Evolutionary conservation across 768 basidiomycete genomes (phyloP).

Genomic region (Austroboletus festivus): DNA sequence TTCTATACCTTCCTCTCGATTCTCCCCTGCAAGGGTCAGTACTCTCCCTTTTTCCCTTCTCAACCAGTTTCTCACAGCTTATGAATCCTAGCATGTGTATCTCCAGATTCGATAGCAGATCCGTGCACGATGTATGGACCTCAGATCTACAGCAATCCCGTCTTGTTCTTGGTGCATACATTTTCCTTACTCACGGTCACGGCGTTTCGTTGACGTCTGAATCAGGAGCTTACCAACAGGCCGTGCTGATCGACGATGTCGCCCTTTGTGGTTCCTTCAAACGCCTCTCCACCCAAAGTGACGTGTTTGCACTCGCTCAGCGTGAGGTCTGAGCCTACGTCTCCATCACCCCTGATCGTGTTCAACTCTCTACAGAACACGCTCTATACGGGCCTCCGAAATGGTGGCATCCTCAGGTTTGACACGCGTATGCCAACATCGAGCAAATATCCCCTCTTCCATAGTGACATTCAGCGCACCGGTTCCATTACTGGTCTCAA

Average conservation of each 20-base stretch:
- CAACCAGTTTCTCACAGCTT: neutral
- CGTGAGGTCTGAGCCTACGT: slow-evolving; percentile 37
- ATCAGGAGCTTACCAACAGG: slow-evolving; percentile 52
- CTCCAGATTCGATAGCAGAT: slow-evolving; percentile 34
- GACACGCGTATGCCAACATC: slow-evolving; percentile 47
- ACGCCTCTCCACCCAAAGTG: slow-evolving; percentile 52
- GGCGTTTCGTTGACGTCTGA: neutral
- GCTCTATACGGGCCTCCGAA: slow-evolving; percentile 58
- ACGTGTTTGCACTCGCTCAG: slow-evolving; percentile 61
- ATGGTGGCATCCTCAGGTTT: slow-evolving; percentile 54
- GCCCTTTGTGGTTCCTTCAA: slow-evolving; percentile 35
- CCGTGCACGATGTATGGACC: slow-evolving; percentile 54
- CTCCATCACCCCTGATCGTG: neutral
- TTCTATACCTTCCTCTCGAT: slow-evolving; percentile 44
- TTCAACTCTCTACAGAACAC: slow-evolving; percentile 35
- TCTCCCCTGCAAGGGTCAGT: slow-evolving; percentile 39
- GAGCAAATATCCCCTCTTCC: slow-evolving; percentile 40
- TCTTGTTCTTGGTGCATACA: slow-evolving; percentile 49
- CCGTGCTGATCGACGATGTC: slow-evolving; percentile 51
- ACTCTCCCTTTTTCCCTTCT: neutral
- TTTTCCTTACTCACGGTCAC: neutral
- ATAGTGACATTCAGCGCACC: slow-evolving; percentile 29
- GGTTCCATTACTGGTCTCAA: slow-evolving; percentile 56
- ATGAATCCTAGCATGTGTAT: slow-evolving; percentile 10
- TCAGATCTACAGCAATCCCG: slow-evolving; percentile 47